Percentiles rank a stretch among this genome's conserved stretches.
Conservation (phyloP, 2,329 filamentous ascomycete species). For the Aspergillus pseudonomiae region DNA sequence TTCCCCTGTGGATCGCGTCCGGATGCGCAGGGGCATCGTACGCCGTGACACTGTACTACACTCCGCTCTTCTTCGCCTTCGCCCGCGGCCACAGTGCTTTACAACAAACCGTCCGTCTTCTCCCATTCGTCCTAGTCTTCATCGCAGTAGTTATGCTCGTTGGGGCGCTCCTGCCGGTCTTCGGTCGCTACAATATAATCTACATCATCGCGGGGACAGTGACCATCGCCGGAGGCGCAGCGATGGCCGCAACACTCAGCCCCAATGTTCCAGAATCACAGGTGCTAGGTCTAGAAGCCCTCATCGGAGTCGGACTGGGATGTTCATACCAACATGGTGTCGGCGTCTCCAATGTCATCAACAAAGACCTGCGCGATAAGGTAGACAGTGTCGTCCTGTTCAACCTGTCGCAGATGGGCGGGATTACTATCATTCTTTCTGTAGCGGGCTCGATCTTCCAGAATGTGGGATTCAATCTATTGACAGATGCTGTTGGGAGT, state of each 20-base stretch:
- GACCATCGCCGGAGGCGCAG: not conserved
- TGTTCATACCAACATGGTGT: conserved; percentile 19
- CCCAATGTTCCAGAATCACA: not conserved
- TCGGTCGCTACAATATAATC: conserved; percentile 5
- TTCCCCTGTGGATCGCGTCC: conserved; percentile 4
- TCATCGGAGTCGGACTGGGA: conserved; percentile 14
- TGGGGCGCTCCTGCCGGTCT: not conserved
- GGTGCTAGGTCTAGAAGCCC: conserved; percentile 15
- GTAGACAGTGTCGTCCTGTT: conserved; percentile 13
- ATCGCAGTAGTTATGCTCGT: conserved; percentile 3
- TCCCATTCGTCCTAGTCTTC: conserved; percentile 15
- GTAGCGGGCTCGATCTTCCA: conserved; percentile 15
- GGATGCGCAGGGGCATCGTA: conserved; percentile 8
- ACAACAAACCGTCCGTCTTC: conserved; percentile 27
- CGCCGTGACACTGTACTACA: conserved; percentile 49
- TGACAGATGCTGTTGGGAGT: conserved; percentile 7
- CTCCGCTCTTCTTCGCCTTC: conserved; percentile 58
- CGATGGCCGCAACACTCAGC: conserved; percentile 10
- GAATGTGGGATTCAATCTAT: conserved; percentile 11
- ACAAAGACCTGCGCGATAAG: conserved; percentile 7
- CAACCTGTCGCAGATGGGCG: conserved; percentile 16
- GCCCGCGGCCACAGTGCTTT: conserved; percentile 42
- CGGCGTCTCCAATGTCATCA: conserved; percentile 16
- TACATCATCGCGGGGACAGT: not conserved
- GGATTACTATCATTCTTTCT: conserved; percentile 7